Evolutionary conservation across 371 early-diverging fungal species (phyloP).

Genomic region (Cokeromyces recurvatus): DNA sequence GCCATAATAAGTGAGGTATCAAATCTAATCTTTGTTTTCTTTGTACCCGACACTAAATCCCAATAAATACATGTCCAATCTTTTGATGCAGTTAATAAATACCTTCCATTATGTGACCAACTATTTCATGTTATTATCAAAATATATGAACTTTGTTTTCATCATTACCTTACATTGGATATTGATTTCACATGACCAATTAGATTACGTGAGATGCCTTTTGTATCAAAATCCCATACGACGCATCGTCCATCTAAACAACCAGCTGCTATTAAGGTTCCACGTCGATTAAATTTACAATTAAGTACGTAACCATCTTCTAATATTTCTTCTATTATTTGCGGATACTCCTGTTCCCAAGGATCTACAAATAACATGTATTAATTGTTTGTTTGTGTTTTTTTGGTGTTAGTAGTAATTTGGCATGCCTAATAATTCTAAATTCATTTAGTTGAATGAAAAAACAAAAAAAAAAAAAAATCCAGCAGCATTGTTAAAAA

Average conservation of each 20-base stretch:
- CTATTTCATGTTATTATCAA: constrained; percentile 25
- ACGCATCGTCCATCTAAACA: constrained; percentile 76
- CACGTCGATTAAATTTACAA: constrained; percentile 67
- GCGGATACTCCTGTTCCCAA: constrained; percentile 82
- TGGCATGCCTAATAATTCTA: too few relatives aligned
- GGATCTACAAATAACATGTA: constrained; percentile 52
- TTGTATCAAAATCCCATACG: constrained; percentile 88
- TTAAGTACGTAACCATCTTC: constrained; percentile 68
- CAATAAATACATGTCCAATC: constrained; percentile 88
- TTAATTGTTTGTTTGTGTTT: too few relatives aligned
- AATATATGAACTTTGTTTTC: too few relatives aligned
- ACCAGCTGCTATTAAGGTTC: constrained; percentile 76
- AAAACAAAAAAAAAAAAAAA: too few relatives aligned
- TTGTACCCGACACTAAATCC: constrained; percentile 65
- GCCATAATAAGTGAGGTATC: constrained; percentile 61
- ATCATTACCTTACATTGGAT: constrained; percentile 76
- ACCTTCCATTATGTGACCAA: constrained; percentile 70
- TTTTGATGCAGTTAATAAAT: constrained; percentile 62
- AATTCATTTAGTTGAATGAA: too few relatives aligned
- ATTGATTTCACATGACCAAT: constrained; percentile 70
- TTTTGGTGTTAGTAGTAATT: too few relatives aligned
- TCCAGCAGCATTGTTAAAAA: too few relatives aligned
- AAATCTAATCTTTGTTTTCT: constrained; percentile 57
- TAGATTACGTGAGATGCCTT: constrained; percentile 66
- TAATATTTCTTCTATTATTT: constrained; percentile 72